Percentiles rank a stretch among this genome's conserved stretches.
These are phyloP conservation scores for Auriscalpium vulgare DNA, from an alignment of 768 basidiomycete species.

Conservation along the genomic window DNA sequence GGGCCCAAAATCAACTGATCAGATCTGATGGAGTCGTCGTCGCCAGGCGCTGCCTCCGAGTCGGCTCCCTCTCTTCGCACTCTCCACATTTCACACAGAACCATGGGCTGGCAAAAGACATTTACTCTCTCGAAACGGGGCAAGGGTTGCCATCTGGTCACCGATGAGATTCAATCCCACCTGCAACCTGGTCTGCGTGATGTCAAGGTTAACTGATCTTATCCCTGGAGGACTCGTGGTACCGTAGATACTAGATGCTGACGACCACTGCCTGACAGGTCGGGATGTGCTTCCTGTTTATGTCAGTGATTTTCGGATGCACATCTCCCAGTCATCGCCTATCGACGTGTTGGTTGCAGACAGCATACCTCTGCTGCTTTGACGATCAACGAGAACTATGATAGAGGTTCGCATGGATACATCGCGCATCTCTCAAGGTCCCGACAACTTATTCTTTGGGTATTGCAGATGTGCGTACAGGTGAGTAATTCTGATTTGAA, in stretches of 20 bases:
- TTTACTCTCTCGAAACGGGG: constrained; percentile 50
- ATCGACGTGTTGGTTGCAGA: constrained; percentile 27
- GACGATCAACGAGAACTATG: constrained; percentile 87
- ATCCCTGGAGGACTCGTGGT: too few relatives aligned
- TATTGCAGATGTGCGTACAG: constrained; percentile 35
- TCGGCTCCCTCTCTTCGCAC: not conserved
- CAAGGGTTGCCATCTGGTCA: constrained; percentile 80
- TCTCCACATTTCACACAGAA: not conserved
- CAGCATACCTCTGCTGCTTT: constrained; percentile 75
- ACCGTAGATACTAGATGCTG: too few relatives aligned
- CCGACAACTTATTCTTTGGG: not conserved
- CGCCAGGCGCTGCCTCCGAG: too few relatives aligned
- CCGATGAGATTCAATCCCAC: constrained; percentile 59
- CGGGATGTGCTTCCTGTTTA: constrained; percentile 86
- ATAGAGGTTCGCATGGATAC: constrained; percentile 45
- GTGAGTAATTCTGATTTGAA: constrained; percentile 18
- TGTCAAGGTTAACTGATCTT: constrained; percentile 40
- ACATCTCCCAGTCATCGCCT: not conserved
- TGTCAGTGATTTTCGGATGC: constrained; percentile 37
- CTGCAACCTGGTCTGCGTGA: constrained; percentile 63
- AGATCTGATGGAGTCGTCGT: too few relatives aligned
- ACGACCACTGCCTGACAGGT: constrained; percentile 32
- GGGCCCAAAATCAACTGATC: too few relatives aligned
- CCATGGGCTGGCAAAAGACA: constrained; percentile 88
- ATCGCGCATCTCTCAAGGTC: not conserved